phyloP scores from a whole-genome alignment of 129 eudicot genomes.

The Tagetes erecta region DNA sequence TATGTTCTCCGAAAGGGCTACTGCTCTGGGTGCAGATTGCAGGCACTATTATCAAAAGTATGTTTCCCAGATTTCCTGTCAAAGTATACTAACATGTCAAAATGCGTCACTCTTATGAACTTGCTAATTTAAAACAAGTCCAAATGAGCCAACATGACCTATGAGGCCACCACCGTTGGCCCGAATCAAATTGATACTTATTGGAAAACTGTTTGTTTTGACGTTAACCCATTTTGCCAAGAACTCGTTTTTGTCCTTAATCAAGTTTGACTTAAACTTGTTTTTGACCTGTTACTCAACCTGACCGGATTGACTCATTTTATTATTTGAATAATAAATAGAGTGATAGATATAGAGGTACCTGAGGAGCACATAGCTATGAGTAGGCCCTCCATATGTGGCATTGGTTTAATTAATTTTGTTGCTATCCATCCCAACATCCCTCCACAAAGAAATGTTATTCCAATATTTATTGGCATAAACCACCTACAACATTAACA shows the following conservation, averaged over 20 bases:
- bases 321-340: neutral
- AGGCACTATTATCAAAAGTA: conserved; percentile 75
- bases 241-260: neutral
- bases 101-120: too few species aligned
- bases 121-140: too few species aligned
- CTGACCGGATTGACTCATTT: too few species aligned
- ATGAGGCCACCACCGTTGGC: too few species aligned
- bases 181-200: too few species aligned
- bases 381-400: conserved; percentile 59
- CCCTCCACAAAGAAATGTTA: conserved; percentile 69
- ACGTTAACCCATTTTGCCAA: too few species aligned
- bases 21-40: conserved; percentile 82
- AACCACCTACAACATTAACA: conserved; percentile 63
- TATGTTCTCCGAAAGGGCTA: conserved; percentile 84
- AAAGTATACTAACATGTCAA: neutral
- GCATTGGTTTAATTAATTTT: conserved; percentile 59
- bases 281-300: neutral
- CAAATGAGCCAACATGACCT: too few species aligned
- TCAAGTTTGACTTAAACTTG: neutral
- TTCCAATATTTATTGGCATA: conserved; percentile 68
- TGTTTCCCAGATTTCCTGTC: conserved; percentile 81
- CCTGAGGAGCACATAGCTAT: conserved; percentile 68
- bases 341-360: neutral
- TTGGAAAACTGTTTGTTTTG: too few species aligned
- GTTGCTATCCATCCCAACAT: conserved; percentile 69